Base-by-base conservation (phyloP, 148 eudicot species). In the Rhododendron simsii region DNA sequence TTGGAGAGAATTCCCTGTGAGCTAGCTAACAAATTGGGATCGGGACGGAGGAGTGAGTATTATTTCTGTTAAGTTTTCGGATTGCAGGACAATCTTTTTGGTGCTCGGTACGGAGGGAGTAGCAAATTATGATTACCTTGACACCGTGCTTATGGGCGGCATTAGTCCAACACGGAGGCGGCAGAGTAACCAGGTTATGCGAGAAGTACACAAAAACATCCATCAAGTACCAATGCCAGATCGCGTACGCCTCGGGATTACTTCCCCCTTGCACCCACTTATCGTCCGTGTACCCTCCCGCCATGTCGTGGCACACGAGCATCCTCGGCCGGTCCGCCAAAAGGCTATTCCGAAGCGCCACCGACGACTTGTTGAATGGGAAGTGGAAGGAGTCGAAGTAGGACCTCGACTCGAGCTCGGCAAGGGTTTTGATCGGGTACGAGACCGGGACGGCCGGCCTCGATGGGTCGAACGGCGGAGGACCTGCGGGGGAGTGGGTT, bases 141-240 rank as follows among this genome's bases (percentile, higher is more conserved):
- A 94, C 95, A 0, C 99, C 99, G 67, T 96, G 98, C 74, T 84
- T 94, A 79, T 96, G 99, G 63, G 95, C 98, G 67, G 98, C 85
- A 93, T 96, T 96, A 73, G 89, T 90, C 99, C 99, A 95, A 86
- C 93, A 90, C 67, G 98, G 98, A 87, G 99, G 99, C 30, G 98
- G 99, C 86, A 96, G 55, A 21, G 99, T 94, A 67, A 96, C 96
- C 90, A 96, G 86, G 90, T 28, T 81, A 91, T 96, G 99, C 78
- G 99, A 95, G 88, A 96, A 96, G 84, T 96, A 96, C 0, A 96
- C 96, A 80, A 96, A 96, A 61, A 96, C 96, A 91, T 96, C 98
- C 30, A 95, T 96, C 91, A 95, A 92, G 87, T 94, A 92, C 99
- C 99, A 96, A 84, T 96, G 98, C 99, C 99, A 95, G 45, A 96